Conservation (phyloP, 2,329 filamentous ascomycete species). For the Cytospora piceae region DNA sequence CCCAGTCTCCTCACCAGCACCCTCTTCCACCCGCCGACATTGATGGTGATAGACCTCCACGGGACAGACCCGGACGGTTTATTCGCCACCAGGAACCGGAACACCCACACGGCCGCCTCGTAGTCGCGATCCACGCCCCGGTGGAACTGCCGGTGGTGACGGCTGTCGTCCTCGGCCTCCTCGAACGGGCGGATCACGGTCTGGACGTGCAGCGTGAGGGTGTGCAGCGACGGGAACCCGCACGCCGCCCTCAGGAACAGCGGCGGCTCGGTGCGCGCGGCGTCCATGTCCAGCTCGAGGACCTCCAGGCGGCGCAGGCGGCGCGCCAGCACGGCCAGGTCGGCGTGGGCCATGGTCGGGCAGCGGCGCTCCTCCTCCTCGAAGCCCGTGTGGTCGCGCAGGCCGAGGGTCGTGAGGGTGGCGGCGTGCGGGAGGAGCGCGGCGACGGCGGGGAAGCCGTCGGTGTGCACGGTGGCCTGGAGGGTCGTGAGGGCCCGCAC, state of each 20-base stretch:
- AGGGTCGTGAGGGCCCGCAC: constrained; percentile 44
- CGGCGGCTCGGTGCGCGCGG: constrained; percentile 39
- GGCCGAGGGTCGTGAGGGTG: constrained; percentile 44
- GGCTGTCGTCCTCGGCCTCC: constrained; percentile 27
- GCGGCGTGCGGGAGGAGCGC: constrained; percentile 44
- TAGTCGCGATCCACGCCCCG: constrained; percentile 42
- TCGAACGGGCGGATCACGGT: constrained; percentile 45
- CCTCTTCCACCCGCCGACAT: constrained; percentile 52
- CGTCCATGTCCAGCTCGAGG: constrained; percentile 54
- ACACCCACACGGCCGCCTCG: constrained; percentile 41
- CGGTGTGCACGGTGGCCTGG: constrained; percentile 47
- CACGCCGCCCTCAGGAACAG: constrained; percentile 46
- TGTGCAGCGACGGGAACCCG: constrained; percentile 45
- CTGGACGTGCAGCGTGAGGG: constrained; percentile 50
- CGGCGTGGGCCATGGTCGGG: constrained; percentile 45
- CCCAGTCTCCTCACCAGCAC: constrained; percentile 50
- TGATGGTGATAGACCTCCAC: constrained; percentile 50
- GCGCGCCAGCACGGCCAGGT: constrained; percentile 41
- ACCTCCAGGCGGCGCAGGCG: constrained; percentile 41
- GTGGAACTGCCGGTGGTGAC: too few species aligned
- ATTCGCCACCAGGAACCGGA: constrained; percentile 40
- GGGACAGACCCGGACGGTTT: constrained; percentile 33
- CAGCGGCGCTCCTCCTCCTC: constrained; percentile 46
- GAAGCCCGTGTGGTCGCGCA: constrained; percentile 53
- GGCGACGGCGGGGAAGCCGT: constrained; percentile 44